Conservation (phyloP, 2,329 filamentous ascomycete species). For the Hansfordia pulvinata region DNA sequence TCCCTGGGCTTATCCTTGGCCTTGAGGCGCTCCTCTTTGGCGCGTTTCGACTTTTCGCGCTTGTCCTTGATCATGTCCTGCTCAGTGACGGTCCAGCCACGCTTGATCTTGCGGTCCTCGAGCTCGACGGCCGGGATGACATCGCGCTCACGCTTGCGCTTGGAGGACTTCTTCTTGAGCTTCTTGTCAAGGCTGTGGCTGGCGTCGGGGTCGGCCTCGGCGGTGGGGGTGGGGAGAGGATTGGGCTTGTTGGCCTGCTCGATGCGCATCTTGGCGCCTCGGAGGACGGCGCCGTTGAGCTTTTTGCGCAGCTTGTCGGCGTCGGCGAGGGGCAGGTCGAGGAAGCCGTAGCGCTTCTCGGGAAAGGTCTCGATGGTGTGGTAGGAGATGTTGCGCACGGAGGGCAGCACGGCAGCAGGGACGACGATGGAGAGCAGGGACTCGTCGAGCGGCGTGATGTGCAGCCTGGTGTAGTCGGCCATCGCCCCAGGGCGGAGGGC, state of each 20-base stretch:
- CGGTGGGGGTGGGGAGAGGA: slow-evolving; percentile 21
- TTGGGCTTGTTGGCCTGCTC: slow-evolving; percentile 59
- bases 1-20: slow-evolving; percentile 33
- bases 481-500: slow-evolving; percentile 4
- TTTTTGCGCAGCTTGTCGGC: slow-evolving; percentile 89
- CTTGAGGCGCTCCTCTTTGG: slow-evolving; percentile 27
- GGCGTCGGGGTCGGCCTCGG: slow-evolving; percentile 15
- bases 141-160: slow-evolving; percentile 36
- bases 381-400: slow-evolving; percentile 73
- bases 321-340: slow-evolving; percentile 68
- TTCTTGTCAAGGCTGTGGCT: slow-evolving; percentile 18
- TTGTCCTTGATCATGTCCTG: slow-evolving; percentile 33
- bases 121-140: slow-evolving; percentile 56
- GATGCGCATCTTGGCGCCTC: slow-evolving; percentile 72
- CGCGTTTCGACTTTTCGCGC: slow-evolving; percentile 25
- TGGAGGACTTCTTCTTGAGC: slow-evolving; percentile 28
- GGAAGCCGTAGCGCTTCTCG: slow-evolving; percentile 79
- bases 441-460: slow-evolving; percentile 77
- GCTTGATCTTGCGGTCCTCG: slow-evolving; percentile 66
- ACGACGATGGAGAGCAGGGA: slow-evolving; percentile 62
- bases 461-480: slow-evolving; percentile 44
- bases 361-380: slow-evolving; percentile 79
- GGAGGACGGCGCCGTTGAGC: slow-evolving; percentile 74
- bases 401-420: slow-evolving; percentile 48
- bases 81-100: slow-evolving; percentile 71